Conservation (phyloP, 108 stramenopile genomes). For the Aurantiochytrium sp. region DNA sequence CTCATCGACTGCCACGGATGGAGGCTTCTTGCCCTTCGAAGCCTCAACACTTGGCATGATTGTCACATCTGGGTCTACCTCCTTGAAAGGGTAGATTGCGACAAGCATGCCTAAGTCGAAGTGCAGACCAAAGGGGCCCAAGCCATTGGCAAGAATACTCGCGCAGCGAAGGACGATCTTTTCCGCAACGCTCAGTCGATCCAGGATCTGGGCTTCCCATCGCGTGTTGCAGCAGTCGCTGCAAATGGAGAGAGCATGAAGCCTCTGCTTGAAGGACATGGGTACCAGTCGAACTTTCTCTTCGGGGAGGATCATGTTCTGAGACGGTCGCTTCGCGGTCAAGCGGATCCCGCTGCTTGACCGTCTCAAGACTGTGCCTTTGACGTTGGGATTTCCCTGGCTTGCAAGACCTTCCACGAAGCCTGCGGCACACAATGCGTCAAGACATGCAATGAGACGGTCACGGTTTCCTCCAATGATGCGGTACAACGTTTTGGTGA, state of each 20-base stretch:
- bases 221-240: neutral
- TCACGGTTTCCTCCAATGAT: neutral
- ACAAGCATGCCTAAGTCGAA: neutral
- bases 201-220: neutral
- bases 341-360: neutral
- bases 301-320: neutral
- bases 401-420: neutral
- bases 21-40: neutral
- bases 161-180: neutral
- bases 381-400: too few relatives aligned
- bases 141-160: neutral
- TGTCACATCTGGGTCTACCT: neutral
- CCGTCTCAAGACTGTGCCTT: too few relatives aligned
- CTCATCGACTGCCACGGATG: neutral
- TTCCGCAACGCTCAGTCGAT: neutral
- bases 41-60: neutral
- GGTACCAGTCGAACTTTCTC: neutral
- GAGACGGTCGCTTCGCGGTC: neutral
- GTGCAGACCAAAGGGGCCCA: neutral
- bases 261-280: neutral
- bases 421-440: neutral
- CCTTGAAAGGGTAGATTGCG: neutral
- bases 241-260: neutral
- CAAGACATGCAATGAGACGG: neutral
- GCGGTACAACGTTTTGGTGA: neutral